Base-by-base conservation (phyloP, 1,284 basidiomycete genomes). In the Tetrapyrgos nigripes region DNA sequence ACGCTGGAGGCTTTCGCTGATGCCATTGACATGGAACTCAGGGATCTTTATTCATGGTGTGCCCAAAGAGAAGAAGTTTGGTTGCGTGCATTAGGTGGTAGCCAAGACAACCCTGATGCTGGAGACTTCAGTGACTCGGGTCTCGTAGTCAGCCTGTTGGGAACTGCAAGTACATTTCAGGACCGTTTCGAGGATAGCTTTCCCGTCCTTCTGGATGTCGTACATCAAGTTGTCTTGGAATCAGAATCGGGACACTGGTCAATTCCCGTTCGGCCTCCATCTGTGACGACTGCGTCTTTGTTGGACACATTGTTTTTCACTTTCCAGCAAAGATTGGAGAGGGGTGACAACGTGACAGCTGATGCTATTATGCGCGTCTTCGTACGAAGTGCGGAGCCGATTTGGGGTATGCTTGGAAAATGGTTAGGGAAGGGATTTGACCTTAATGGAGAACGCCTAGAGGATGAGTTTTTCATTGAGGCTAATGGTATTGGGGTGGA, bases 401-500 rank as follows among this genome's bases (percentile, higher is more conserved):
- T 88, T 3, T 96, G 93, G 93, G 65, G 65, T 1, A 87, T 90
- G 83, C 76, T 92, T 0, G 83, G 86, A 21, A 76, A 78, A 51
- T 96, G 93, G 93, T 73, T 95, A 31, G 80, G 78, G 37, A 79
- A 88, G 61, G 93, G 93, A 1, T 92, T 93, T 84, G 53, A 76
- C 71, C 53, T 75, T 82, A 66, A 50, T 64, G 67, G 62, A 14
- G 60, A 64, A n/a, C 72, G 78, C 23, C 72, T 87, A 1, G 84
- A 92, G 17, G 86, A 88, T 6, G 93, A 96, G 68, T 94, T 94
- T 74, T 94, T 93, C 72, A 84, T 95, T 54, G 86, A 91, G 65
- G 85, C 80, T 67, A 92, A 82, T 68, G 86, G 76, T n/a, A 71
- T 78, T 54, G 79, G 80, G 26, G 73, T 77, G 14, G 63, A 57